Evolutionary conservation across 1,139 yeast genomes (phyloP).

Genomic region (Debaryomyces udenii): DNA sequence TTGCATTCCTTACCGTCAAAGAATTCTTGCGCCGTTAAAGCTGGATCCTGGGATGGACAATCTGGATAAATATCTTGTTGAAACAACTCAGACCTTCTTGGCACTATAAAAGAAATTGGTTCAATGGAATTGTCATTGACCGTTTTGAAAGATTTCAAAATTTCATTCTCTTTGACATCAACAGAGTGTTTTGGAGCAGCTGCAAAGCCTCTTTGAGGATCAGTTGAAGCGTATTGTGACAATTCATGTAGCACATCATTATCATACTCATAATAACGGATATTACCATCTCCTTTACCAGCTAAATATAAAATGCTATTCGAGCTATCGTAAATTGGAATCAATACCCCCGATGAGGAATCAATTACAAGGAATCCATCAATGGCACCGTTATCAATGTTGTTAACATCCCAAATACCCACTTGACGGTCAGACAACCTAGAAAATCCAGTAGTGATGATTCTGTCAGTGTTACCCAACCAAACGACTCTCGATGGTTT

Average conservation of each 20-base stretch:
- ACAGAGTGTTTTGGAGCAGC: constrained; percentile 83
- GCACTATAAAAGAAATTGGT: constrained; percentile 89
- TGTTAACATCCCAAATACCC: constrained; percentile 86
- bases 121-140: constrained; percentile 82
- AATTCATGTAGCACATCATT: constrained; percentile 79
- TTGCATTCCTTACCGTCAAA: constrained; percentile 72
- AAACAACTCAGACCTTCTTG: constrained; percentile 90
- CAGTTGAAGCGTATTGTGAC: constrained; percentile 84
- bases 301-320: constrained; percentile 84
- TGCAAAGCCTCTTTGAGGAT: constrained; percentile 96
- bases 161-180: constrained; percentile 80
- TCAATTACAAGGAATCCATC: constrained; percentile 87
- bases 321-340: constrained; percentile 86
- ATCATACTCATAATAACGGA: constrained; percentile 86
- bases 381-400: constrained; percentile 78
- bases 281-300: constrained; percentile 98
- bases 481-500: constrained; percentile 86
- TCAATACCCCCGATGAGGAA: constrained; percentile 87
- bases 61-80: constrained; percentile 93
- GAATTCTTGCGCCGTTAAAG: constrained; percentile 80
- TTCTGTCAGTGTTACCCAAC: constrained; percentile 84
- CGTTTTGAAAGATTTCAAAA: constrained; percentile 78
- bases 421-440: constrained; percentile 91
- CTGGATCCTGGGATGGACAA: constrained; percentile 79
- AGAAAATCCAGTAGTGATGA: constrained; percentile 95